Conservation (phyloP, 208 protist genomes). For the Leishmania amazonensis region DNA sequence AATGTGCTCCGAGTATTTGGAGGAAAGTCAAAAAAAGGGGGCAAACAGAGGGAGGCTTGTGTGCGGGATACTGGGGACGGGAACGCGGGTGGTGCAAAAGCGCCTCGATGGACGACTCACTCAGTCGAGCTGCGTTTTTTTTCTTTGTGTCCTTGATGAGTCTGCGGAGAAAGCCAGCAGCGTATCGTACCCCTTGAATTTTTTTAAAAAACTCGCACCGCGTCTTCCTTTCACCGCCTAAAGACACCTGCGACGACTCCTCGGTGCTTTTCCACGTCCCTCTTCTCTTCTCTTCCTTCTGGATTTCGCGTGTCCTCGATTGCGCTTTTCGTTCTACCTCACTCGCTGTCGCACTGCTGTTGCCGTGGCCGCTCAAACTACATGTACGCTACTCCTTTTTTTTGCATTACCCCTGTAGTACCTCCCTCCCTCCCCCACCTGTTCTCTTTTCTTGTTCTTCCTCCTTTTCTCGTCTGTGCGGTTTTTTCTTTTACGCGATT, state of each 20-base stretch:
- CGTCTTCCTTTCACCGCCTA: not conserved
- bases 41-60: not conserved
- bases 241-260: not conserved
- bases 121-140: not conserved
- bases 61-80: not conserved
- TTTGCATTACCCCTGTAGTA: not conserved
- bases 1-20: not conserved
- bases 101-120: not conserved
- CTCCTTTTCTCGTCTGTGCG: not conserved
- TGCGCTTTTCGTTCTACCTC: not conserved
- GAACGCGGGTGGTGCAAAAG: not conserved
- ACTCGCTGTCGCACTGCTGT: not conserved
- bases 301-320: too few relatives aligned
- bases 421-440: too few relatives aligned
- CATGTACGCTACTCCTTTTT: not conserved
- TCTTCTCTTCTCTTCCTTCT: not conserved
- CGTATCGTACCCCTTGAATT: not conserved
- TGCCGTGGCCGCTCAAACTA: not conserved
- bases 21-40: not conserved
- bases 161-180: not conserved
- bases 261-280: too few relatives aligned
- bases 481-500: slow-evolving; percentile 1
- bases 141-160: not conserved
- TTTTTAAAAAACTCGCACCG: not conserved
- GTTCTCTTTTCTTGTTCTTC: not conserved